Percentiles rank a stretch among this genome's conserved stretches.
These are phyloP conservation scores for Saururus chinensis DNA, from an alignment of 164 flowering plant genomes.

Conservation along the genomic window DNA sequence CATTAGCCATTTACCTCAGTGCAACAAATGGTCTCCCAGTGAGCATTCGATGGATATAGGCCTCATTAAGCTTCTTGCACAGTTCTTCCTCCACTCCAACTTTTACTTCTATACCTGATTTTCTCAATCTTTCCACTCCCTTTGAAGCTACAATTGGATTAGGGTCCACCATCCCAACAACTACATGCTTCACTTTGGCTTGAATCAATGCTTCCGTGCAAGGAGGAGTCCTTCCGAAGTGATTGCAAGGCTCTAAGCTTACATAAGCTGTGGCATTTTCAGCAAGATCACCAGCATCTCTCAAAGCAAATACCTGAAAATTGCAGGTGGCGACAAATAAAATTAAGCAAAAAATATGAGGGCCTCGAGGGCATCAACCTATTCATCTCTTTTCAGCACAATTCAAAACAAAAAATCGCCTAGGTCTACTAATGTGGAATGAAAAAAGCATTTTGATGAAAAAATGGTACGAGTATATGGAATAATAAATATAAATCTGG, in stretches of 20 bases:
- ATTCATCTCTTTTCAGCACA: too few relatives aligned
- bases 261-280: conserved; percentile 90
- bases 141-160: conserved; percentile 87
- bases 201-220: conserved; percentile 83
- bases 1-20: conserved; percentile 36
- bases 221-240: conserved; percentile 93
- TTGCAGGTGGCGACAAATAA: background rate
- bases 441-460: too few relatives aligned
- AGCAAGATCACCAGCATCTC: conserved; percentile 80
- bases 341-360: too few relatives aligned
- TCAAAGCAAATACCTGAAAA: conserved; percentile 79
- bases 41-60: conserved; percentile 68
- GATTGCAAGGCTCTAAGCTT: conserved; percentile 93
- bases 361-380: too few relatives aligned
- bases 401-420: too few relatives aligned
- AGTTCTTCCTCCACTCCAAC: conserved; percentile 80
- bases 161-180: conserved; percentile 96
- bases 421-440: too few relatives aligned
- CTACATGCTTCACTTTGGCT: conserved; percentile 84
- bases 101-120: conserved; percentile 67
- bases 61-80: conserved; percentile 76
- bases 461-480: too few relatives aligned
- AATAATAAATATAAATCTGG: too few relatives aligned
- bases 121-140: conserved; percentile 56
- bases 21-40: conserved; percentile 77